A percentile compares a stretch with the other conserved stretches of the same genome.
Evolutionary conservation across 1,284 basidiomycete genomes (phyloP).

Genomic region (Rhizopogon hawkerae): DNA sequence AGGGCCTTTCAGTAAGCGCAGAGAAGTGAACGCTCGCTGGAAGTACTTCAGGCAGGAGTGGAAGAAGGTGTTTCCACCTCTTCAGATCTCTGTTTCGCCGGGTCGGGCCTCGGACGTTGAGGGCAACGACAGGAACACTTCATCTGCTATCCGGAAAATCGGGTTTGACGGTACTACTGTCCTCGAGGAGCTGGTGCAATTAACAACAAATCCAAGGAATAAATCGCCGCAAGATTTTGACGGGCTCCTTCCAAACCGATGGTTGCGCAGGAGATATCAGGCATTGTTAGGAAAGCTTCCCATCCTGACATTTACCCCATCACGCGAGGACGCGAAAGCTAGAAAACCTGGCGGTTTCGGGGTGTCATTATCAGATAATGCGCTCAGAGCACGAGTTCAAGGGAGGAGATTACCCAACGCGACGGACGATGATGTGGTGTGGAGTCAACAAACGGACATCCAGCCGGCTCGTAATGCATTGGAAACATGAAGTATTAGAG

Average conservation of each 20-base stretch:
- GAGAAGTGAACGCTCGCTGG: constrained; percentile 66
- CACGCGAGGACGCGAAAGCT: constrained; percentile 3
- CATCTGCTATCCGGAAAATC: constrained; percentile 25
- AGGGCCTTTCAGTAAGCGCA: constrained; percentile 60
- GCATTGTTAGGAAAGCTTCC: constrained; percentile 51
- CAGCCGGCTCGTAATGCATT: neutral
- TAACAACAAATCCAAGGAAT: constrained; percentile 31
- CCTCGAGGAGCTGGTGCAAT: constrained; percentile 39
- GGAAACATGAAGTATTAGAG: neutral
- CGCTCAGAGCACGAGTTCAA: constrained; percentile 14
- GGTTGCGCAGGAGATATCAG: constrained; percentile 60
- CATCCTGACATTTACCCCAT: constrained; percentile 34
- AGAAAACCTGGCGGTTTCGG: constrained; percentile 15
- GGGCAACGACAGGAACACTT: constrained; percentile 5
- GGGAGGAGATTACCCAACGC: neutral
- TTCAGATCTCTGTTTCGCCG: constrained; percentile 33
- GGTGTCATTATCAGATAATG: constrained; percentile 26
- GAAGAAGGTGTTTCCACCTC: constrained; percentile 49
- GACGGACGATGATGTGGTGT: constrained; percentile 3
- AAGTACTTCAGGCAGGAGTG: constrained; percentile 51
- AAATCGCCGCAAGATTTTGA: constrained; percentile 12
- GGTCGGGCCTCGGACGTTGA: neutral
- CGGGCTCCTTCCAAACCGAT: constrained; percentile 39
- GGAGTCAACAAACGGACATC: neutral
- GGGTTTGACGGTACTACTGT: constrained; percentile 39